These are phyloP conservation scores for Cylindrodendrum hubeiense DNA, from an alignment of 2,329 filamentous ascomycete species.

Conservation along the genomic window DNA sequence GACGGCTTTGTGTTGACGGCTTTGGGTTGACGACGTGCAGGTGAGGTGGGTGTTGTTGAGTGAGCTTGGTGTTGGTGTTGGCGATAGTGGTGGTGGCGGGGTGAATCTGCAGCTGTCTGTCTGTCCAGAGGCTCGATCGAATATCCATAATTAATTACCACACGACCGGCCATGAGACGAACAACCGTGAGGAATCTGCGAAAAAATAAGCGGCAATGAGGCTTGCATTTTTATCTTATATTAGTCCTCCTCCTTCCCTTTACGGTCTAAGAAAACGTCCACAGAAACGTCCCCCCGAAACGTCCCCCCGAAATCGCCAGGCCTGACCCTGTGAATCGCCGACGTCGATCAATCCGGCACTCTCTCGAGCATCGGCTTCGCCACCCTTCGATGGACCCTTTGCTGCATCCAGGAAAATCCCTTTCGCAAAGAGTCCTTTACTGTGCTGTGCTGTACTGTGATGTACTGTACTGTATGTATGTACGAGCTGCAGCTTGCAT, in stretches of 20 bases:
- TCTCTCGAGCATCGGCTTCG: neutral
- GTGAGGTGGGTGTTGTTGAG: too few species aligned
- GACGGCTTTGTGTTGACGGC: too few species aligned
- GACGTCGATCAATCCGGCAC: neutral
- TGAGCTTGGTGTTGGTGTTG: neutral
- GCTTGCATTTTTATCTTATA: constrained; percentile 8
- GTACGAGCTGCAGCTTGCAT: neutral
- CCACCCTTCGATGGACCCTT: neutral
- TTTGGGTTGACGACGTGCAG: too few species aligned
- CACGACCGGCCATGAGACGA: neutral
- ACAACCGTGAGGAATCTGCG: neutral
- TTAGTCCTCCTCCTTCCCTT: constrained; percentile 7
- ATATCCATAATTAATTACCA: neutral
- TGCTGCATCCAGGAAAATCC: neutral
- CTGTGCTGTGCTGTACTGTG: neutral
- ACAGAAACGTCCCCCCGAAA: too few species aligned
- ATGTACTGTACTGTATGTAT: neutral
- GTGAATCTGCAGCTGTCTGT: neutral
- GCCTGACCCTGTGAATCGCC: neutral
- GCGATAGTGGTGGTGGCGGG: neutral
- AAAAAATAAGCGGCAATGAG: neutral
- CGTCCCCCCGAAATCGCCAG: neutral
- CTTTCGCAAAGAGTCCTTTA: neutral
- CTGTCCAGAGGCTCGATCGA: neutral
- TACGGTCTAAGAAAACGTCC: constrained; percentile 2